These are phyloP conservation scores for Collybiopsis luxurians DNA, from an alignment of 768 basidiomycete genomes.

Conservation along the genomic window DNA sequence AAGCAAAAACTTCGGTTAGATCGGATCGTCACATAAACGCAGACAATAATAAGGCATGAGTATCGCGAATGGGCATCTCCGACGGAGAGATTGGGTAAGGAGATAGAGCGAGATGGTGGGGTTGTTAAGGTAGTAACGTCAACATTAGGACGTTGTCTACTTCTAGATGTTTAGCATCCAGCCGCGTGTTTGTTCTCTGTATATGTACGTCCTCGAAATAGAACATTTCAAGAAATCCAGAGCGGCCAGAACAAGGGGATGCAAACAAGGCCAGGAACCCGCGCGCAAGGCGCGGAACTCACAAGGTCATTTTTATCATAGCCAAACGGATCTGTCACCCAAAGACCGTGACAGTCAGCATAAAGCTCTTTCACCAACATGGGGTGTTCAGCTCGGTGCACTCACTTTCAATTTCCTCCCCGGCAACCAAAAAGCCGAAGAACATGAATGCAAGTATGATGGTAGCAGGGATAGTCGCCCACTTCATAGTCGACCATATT, in stretches of 20 bases:
- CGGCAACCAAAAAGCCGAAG: conserved; percentile 72
- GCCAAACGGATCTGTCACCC: conserved; percentile 45
- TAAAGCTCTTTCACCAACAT: neutral
- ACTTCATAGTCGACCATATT: conserved; percentile 32
- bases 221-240: no score
- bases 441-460: conserved; percentile 50
- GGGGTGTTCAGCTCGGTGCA: conserved; percentile 6
- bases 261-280: no score
- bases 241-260: neutral
- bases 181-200: no score
- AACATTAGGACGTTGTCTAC: no score
- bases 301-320: conserved; percentile 77
- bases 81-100: neutral
- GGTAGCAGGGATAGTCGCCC: conserved; percentile 42
- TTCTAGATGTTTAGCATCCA: no score
- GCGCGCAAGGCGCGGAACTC: conserved; percentile 15
- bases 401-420: conserved; percentile 75
- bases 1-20: conserved; percentile 2
- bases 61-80: neutral
- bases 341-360: neutral
- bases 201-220: no score
- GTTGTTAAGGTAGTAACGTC: no score
- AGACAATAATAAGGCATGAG: no score
- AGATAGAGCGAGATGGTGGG: neutral
- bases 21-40: neutral